Base-by-base conservation (phyloP, 306 rosid species). In the Sindora glabra region DNA sequence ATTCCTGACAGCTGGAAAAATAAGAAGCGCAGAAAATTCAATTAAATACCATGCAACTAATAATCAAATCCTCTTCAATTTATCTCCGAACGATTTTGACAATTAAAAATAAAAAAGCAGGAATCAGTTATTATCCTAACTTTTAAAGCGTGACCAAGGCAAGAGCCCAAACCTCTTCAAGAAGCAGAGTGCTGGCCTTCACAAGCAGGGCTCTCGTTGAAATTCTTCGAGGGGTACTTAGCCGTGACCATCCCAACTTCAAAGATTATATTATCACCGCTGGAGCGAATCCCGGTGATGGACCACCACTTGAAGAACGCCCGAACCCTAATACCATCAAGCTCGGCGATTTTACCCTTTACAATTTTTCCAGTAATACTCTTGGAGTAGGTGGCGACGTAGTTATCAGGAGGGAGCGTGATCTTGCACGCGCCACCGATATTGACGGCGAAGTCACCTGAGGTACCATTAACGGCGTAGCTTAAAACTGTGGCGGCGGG, bases 221-320 rank as follows among this genome's bases (percentile, higher is more conserved):
- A 92, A 67, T 71, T 89, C 89, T 81, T 81, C 2, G 80, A 52
- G 1, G 96, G 84, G 39, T 83, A 92, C 81, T 89, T 92, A 4
- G 86, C 96, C 1, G 94, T 73, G 44, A 92, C 83, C 74, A 81
- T 25, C 11, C 96, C 99, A 25, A 92, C 96, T 70, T 92, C 99
- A 46, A 92, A 92, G 23, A 92, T 94, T 77, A 89, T 59, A 52
- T 92, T 80, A 4, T 89, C 99, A 39, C 80, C 95, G 64, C 74
- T 68, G 48, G 99, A 76, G 45, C 83, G 77, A 21, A 92, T 92
- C 24, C 95, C 99, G 24, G 96, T 89, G 60, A 92, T 86, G 24
- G 96, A 84, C 99, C 96, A 89, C 99, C 96, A 92, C 84, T 59
- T 60, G 70, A 86, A 92, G 41, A 92, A 52, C 4, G 95, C 96